Conservation (phyloP, 148 eudicot species). For the Silene latifolia region DNA sequence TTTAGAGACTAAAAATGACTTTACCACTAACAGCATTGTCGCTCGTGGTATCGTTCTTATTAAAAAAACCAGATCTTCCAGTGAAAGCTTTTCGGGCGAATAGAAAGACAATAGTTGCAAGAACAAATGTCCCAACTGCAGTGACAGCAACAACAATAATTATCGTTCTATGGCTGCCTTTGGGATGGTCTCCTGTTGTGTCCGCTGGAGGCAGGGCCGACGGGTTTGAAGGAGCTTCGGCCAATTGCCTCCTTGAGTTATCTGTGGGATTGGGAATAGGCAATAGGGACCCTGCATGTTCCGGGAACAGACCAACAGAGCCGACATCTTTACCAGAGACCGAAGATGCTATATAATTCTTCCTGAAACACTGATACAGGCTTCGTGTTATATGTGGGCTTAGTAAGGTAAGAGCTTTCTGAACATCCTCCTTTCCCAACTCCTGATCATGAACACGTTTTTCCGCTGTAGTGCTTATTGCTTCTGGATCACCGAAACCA, state of each 20-base stretch:
- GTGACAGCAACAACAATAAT: conserved; percentile 56
- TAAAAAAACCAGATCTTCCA: conserved; percentile 1
- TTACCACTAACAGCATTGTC: conserved; percentile 48
- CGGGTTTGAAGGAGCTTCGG: conserved; percentile 33
- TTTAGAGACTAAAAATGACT: background rate
- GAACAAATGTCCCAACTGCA: conserved; percentile 49
- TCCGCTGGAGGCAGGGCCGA: conserved; percentile 33
- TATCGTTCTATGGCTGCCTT: conserved; percentile 30
- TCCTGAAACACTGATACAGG: conserved; percentile 55
- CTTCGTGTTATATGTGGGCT: conserved; percentile 40
- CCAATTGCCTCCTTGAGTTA: conserved; percentile 38
- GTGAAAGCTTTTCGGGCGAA: conserved; percentile 46
- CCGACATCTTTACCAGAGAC: conserved; percentile 43
- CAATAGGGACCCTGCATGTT: conserved; percentile 36
- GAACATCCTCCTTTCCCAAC: conserved; percentile 31
- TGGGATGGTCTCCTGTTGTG: conserved; percentile 20
- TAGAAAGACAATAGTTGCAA: conserved; percentile 46
- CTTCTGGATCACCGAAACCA: conserved; percentile 27
- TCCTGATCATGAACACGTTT: conserved; percentile 19
- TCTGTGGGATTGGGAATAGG: conserved; percentile 22
- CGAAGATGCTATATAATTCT: conserved; percentile 35
- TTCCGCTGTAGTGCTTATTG: conserved; percentile 16
- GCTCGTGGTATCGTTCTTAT: conserved; percentile 59
- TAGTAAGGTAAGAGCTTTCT: conserved; percentile 33
- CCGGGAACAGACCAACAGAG: conserved; percentile 47